phyloP scores from a whole-genome alignment of 257 asterid species.

The Solanum microdontum region DNA sequence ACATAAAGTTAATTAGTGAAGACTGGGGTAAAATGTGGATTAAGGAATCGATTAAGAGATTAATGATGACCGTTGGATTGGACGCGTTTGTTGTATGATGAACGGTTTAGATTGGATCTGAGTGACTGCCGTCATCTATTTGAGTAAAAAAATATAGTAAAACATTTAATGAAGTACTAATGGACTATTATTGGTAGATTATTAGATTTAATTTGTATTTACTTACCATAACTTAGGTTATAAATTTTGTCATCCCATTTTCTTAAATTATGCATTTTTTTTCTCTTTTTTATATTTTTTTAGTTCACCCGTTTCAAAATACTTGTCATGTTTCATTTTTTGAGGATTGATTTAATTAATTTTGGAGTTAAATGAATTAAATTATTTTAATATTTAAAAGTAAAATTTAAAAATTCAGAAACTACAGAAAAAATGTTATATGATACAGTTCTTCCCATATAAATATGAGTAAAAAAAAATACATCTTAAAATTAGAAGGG shows the following conservation, averaged over 20 bases:
- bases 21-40: not conserved
- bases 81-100: not conserved
- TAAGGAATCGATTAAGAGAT: not conserved
- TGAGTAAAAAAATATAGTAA: not conserved
- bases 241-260: not conserved
- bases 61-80: not conserved
- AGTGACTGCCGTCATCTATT: not conserved
- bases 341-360: not conserved
- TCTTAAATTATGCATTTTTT: too few species aligned
- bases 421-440: not conserved
- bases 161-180: not conserved
- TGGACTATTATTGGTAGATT: not conserved
- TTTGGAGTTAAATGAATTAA: fast-evolving
- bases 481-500: too few species aligned
- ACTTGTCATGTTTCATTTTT: not conserved
- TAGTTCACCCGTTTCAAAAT: not conserved
- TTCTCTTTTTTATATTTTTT: too few species aligned
- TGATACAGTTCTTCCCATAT: not conserved
- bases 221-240: not conserved
- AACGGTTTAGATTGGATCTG: constrained; percentile 6
- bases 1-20: not conserved
- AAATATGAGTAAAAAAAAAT: not conserved
- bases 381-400: not conserved
- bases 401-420: not conserved
- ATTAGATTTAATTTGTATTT: not conserved